Conservation (phyloP, 805 yeast species). For the Schwanniomyces sp. region DNA sequence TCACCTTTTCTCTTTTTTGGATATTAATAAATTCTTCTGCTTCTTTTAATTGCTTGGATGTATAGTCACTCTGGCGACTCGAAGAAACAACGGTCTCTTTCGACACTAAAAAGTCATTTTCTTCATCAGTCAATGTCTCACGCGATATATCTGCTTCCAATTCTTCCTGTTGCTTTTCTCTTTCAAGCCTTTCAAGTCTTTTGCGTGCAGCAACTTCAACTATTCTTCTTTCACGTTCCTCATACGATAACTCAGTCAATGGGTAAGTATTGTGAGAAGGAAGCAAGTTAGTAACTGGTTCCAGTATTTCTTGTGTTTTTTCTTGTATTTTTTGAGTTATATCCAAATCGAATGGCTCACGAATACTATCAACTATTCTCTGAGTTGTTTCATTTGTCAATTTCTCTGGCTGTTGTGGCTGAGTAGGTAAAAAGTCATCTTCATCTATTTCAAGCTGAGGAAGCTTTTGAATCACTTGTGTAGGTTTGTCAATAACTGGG, state of each 20-base stretch:
- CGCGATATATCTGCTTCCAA: slow-evolving; percentile 33
- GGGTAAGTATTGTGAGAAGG: background rate
- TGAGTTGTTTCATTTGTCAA: background rate
- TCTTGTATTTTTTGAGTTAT: background rate
- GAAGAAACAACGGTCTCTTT: slow-evolving; percentile 22
- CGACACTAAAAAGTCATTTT: slow-evolving; percentile 28
- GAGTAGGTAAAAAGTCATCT: background rate
- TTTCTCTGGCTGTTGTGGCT: background rate
- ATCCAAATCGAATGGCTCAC: no score
- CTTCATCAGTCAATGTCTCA: slow-evolving; percentile 39
- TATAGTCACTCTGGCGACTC: background rate
- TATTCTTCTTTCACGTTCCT: slow-evolving; percentile 16
- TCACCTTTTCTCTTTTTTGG: slow-evolving; percentile 29
- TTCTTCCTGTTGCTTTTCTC: slow-evolving; percentile 13
- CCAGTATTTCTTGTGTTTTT: background rate
- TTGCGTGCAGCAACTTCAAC: slow-evolving; percentile 14
- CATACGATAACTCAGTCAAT: slow-evolving; percentile 9
- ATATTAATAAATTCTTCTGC: slow-evolving; percentile 33
- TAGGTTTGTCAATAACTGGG: background rate
- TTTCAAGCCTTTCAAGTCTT: slow-evolving; percentile 14
- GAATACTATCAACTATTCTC: no score
- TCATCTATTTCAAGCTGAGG: slow-evolving; percentile 33
- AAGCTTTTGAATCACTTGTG: slow-evolving; percentile 16
- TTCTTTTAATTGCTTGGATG: slow-evolving; percentile 25
- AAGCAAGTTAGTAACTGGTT: background rate